Evolutionary conservation across 176 grass and related monocot species (phyloP), one percentile per base, ranked within the genome.

Genomic region (Bonia amplexicaulis): DNA sequence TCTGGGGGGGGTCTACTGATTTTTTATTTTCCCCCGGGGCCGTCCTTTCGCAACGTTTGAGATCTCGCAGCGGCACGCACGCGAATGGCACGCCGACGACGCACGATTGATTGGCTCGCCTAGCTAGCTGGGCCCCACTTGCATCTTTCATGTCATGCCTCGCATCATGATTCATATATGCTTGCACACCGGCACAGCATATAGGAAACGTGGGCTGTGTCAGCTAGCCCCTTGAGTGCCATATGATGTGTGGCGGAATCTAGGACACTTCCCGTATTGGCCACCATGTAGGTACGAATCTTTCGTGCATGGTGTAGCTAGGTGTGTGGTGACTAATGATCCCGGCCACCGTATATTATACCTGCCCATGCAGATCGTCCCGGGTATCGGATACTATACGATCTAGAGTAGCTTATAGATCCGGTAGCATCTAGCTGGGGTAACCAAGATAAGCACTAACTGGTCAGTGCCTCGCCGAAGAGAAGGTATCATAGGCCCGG

Each of bases 401-500:
- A 25, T 39, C 25, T 37, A 5, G 35, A 37, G 35, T 74, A 40
- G 19, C 31, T 22, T 59, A 33, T 2, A 77, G 79, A 80, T 71
- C 45, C 44, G 27, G 58, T 79, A 66, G 81, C 87, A 88, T 88
- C 80, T 88, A 72, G 80, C 31, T 77, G 22, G 72, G 29, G 70
- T 3, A 66, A 76, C 69, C n/a, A 41, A 11, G 42, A 40, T 45
- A 55, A 46, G 29, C 57, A 51, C 27, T 65, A 26, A 49, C 16
- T 48, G 31, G 69, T 16, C 69, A 75, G 48, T 37, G 70, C 39
- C 23, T 78, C 80, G n/a, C 39, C 57, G 81, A 65, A 72, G 79
- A 73, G 74, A 84, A 54, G 87, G 81, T 37, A 46, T 71, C 80
- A 60, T 29, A 73, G 77, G 45, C n/a, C 12, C 73, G 48, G 52